phyloP scores from a whole-genome alignment of 2,329 filamentous ascomycete species.

The Onygenales sp. region DNA sequence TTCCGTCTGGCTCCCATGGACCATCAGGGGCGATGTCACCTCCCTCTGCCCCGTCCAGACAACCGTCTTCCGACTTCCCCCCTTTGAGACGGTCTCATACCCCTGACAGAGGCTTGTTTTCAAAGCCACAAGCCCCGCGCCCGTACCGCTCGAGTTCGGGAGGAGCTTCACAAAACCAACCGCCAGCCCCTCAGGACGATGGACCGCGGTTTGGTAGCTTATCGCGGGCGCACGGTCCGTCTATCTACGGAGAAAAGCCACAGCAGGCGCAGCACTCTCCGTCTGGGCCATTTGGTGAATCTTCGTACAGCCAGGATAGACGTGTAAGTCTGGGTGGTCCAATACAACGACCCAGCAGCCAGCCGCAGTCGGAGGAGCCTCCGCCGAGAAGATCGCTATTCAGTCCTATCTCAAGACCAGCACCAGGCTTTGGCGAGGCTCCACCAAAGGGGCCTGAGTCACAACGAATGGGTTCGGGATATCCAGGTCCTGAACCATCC shows the following conservation, averaged over 20 bases:
- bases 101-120: constrained; percentile 54
- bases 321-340: constrained; percentile 37
- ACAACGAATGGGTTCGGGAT: constrained; percentile 21
- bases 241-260: constrained; percentile 28
- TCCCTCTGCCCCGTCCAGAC: constrained; percentile 31
- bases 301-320: constrained; percentile 25
- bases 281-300: constrained; percentile 24
- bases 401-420: constrained; percentile 24
- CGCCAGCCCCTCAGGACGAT: constrained; percentile 18
- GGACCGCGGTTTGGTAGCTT: constrained; percentile 21
- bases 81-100: constrained; percentile 61
- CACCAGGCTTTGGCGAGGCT: constrained; percentile 17
- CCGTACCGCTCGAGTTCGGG: constrained; percentile 30
- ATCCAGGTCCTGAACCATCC: constrained; percentile 18
- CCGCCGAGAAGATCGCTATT: constrained; percentile 24
- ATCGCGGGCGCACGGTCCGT: constrained; percentile 20
- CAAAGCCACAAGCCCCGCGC: constrained; percentile 30
- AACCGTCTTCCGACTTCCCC: constrained; percentile 48
- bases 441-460: constrained; percentile 13
- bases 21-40: constrained; percentile 31
- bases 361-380: constrained; percentile 29
- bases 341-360: constrained; percentile 33
- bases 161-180: constrained; percentile 14
- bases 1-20: constrained; percentile 4
- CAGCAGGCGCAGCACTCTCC: constrained; percentile 23